A percentile compares a stretch with the other conserved stretches of the same genome.
Conservation (phyloP, 371 early-diverging fungal species). For the Mucor sp. region DNA sequence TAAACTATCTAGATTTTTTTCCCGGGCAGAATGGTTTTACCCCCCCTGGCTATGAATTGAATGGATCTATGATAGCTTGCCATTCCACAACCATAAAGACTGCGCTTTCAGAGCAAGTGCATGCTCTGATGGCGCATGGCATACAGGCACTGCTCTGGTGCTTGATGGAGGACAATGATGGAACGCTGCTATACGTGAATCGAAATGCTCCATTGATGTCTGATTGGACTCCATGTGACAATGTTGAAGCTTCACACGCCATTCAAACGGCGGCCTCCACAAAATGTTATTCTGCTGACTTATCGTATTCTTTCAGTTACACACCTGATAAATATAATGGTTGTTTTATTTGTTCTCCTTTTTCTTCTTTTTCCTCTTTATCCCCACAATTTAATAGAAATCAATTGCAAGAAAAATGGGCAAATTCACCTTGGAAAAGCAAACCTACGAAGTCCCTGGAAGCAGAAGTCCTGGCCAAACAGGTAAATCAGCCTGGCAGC, state of each 20-base stretch:
- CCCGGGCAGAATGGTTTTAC: not conserved
- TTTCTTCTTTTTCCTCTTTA: constrained; percentile 4
- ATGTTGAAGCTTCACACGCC: constrained; percentile 9
- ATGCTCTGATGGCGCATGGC: too few relatives aligned
- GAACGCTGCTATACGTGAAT: not conserved
- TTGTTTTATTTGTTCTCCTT: not conserved
- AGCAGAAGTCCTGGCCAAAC: constrained; percentile 46
- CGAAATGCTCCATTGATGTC: not conserved
- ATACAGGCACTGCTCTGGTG: too few relatives aligned
- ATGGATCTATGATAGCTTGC: too few relatives aligned
- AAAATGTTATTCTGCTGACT: constrained; percentile 25
- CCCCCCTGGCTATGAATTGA: not conserved
- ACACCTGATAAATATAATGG: constrained; percentile 4
- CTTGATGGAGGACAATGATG: too few relatives aligned
- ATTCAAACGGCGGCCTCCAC: constrained; percentile 5
- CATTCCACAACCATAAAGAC: too few relatives aligned
- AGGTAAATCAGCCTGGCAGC: constrained; percentile 24
- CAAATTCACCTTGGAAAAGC: constrained; percentile 39
- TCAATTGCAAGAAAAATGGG: constrained; percentile 17
- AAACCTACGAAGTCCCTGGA: constrained; percentile 47
- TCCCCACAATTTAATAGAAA: constrained; percentile 3
- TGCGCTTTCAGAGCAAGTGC: too few relatives aligned
- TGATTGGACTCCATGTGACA: constrained; percentile 14
- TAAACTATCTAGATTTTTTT: not conserved
- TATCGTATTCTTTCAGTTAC: constrained; percentile 25